Evolutionary conservation across 352 stramenopile species (phyloP).

Genomic region (Phytophthora tentaculata): DNA sequence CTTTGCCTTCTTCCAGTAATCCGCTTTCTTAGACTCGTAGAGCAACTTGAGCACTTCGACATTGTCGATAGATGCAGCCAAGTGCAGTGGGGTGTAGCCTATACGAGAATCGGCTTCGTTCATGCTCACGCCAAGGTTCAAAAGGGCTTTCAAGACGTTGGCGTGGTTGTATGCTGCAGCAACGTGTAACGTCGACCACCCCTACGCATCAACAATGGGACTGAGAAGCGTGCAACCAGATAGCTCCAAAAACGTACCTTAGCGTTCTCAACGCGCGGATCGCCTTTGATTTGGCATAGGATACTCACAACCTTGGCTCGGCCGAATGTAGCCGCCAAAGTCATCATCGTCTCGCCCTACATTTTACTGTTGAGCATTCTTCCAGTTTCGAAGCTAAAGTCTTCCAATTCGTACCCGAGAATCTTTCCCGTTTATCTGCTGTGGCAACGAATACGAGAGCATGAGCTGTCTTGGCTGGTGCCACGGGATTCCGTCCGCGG

Average conservation of each 20-base stretch:
- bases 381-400: too few species aligned
- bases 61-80: conserved; percentile 63
- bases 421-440: conserved; percentile 73
- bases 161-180: conserved; percentile 64
- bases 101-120: conserved; percentile 50
- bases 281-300: conserved; percentile 69
- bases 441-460: conserved; percentile 63
- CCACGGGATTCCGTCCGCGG: conserved; percentile 41
- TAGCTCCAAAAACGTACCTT: conserved; percentile 41
- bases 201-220: conserved; percentile 20
- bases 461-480: conserved; percentile 52
- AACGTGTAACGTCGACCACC: conserved; percentile 67
- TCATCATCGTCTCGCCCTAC: conserved; percentile 81
- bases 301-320: conserved; percentile 61
- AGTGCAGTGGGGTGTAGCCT: conserved; percentile 67
- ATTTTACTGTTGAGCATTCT: too few species aligned
- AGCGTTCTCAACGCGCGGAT: conserved; percentile 62
- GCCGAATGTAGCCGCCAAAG: conserved; percentile 54
- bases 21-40: conserved; percentile 42
- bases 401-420: conserved; percentile 31
- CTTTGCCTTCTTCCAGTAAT: conserved; percentile 53
- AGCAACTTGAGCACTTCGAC: conserved; percentile 55
- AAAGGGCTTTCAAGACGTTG: conserved; percentile 50
- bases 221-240: not conserved
- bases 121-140: conserved; percentile 51